Evolutionary conservation across 129 eudicot genomes (phyloP).

Genomic region (Silybum marianum): DNA sequence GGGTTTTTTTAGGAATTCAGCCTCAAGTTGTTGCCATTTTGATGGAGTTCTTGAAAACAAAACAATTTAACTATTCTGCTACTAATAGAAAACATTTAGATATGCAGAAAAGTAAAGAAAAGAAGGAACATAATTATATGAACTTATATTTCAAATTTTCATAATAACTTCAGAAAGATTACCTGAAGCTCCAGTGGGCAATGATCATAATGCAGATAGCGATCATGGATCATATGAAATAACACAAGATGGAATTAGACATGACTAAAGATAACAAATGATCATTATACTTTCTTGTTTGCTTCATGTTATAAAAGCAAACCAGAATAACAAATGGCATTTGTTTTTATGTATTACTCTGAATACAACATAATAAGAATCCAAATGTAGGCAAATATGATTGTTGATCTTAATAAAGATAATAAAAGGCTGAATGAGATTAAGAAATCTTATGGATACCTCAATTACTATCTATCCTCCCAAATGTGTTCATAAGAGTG

Average conservation of each 20-base stretch:
- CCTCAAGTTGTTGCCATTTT: background rate
- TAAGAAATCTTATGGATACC: background rate
- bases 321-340: background rate
- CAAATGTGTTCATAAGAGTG: background rate
- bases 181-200: background rate
- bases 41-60: background rate
- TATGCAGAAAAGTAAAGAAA: background rate
- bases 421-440: background rate
- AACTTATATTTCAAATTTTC: background rate
- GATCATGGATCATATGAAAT: background rate
- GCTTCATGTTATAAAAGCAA: background rate
- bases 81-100: background rate
- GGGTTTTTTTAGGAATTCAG: background rate
- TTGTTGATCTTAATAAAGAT: background rate
- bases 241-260: background rate
- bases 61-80: background rate
- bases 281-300: background rate
- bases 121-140: background rate
- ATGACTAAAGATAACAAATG: background rate
- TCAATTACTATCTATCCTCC: slow-evolving; percentile 2
- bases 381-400: background rate
- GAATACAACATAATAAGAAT: background rate
- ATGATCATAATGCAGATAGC: slow-evolving; percentile 2
- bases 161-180: slow-evolving; percentile 6
- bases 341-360: background rate